phyloP scores from a whole-genome alignment of 1,284 basidiomycete species.

The Cutaneotrichosporon cutaneum region DNA sequence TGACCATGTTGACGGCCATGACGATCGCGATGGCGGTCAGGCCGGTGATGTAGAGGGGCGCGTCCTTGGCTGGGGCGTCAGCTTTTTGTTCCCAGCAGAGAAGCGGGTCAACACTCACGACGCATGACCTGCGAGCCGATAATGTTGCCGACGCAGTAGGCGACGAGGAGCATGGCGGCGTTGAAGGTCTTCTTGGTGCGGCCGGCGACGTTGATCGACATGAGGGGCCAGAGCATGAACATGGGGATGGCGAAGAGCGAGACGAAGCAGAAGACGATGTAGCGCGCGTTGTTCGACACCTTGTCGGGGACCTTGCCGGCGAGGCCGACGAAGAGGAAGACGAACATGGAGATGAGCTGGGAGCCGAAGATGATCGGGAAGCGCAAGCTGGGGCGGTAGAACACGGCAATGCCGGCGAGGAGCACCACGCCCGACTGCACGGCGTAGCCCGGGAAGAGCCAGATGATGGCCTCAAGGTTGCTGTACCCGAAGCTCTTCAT shows the following conservation, averaged over 20 bases:
- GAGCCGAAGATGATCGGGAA: slow-evolving; percentile 29
- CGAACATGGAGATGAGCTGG: slow-evolving; percentile 22
- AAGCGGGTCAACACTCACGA: background rate
- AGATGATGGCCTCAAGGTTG: slow-evolving; percentile 22
- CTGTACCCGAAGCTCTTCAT: slow-evolving; percentile 30
- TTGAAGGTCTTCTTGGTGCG: slow-evolving; percentile 5
- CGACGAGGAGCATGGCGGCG: slow-evolving; percentile 19
- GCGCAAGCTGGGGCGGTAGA: slow-evolving; percentile 20
- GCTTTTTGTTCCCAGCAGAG: too few species aligned
- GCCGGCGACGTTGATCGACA: slow-evolving; percentile 19
- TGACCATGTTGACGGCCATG: slow-evolving; percentile 18
- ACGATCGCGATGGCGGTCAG: slow-evolving; percentile 24
- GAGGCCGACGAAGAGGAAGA: slow-evolving; percentile 30
- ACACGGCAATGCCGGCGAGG: slow-evolving; percentile 16
- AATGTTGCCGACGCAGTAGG: slow-evolving; percentile 35
- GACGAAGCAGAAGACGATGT: slow-evolving; percentile 18
- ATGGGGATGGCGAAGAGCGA: slow-evolving; percentile 16
- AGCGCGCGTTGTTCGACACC: slow-evolving; percentile 16
- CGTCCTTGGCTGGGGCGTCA: slow-evolving; percentile 13
- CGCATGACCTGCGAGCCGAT: slow-evolving; percentile 30
- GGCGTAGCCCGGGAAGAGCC: slow-evolving; percentile 27
- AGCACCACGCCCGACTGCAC: slow-evolving; percentile 20
- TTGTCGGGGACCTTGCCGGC: slow-evolving; percentile 23
- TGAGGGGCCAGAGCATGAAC: slow-evolving; percentile 24
- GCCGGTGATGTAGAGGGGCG: slow-evolving; percentile 22